These are phyloP conservation scores for Epichloe typhina DNA, from an alignment of 2,329 filamentous ascomycete species.

Conservation along the genomic window DNA sequence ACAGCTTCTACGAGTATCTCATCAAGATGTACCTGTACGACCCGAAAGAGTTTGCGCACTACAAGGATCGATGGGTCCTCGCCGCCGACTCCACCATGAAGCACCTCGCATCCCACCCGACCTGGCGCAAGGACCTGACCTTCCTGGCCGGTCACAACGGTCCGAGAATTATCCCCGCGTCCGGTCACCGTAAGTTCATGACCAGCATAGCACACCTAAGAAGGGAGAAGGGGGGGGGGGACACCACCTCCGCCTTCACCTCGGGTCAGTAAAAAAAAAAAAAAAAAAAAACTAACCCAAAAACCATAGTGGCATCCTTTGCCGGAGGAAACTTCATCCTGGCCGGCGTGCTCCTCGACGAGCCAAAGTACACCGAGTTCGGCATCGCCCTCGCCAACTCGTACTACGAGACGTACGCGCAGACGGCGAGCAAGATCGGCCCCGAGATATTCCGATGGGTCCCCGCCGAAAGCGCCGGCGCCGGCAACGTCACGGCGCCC, in stretches of 20 bases:
- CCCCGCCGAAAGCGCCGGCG: conserved; percentile 13
- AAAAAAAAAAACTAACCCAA: background rate
- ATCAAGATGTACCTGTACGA: conserved; percentile 88
- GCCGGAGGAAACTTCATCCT: conserved; percentile 77
- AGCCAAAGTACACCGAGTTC: conserved; percentile 56
- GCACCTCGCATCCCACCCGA: conserved; percentile 56
- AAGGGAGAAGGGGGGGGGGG: too few relatives aligned
- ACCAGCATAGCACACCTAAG: background rate
- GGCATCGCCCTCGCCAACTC: conserved; percentile 58
- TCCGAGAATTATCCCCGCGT: conserved; percentile 27
- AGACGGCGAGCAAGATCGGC: conserved; percentile 59
- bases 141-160: conserved; percentile 50
- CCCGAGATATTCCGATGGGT: conserved; percentile 60
- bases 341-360: conserved; percentile 55
- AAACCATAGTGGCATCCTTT: conserved; percentile 58
- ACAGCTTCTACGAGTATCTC: conserved; percentile 81
- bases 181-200: conserved; percentile 36
- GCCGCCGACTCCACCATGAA: conserved; percentile 66
- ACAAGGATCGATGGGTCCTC: conserved; percentile 61
- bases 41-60: conserved; percentile 43
- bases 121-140: conserved; percentile 53
- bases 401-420: conserved; percentile 63
- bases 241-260: background rate
- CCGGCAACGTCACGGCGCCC: conserved; percentile 22
- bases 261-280: too few relatives aligned